Percentiles rank a stretch among this genome's conserved stretches.
These are phyloP conservation scores for Funneliformis caledonium DNA, from an alignment of 371 early-diverging fungal genomes.

Conservation along the genomic window DNA sequence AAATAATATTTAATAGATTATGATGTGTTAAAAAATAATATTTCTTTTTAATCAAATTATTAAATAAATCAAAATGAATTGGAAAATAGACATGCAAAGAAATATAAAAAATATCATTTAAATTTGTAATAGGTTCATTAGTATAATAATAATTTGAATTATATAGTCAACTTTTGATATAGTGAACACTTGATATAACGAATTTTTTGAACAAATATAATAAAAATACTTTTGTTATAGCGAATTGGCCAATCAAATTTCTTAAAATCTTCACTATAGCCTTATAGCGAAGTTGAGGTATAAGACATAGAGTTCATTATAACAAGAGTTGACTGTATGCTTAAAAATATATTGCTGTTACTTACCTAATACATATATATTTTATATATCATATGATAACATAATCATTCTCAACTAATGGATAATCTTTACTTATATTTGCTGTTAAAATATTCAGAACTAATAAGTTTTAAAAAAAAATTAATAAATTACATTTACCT, in stretches of 20 bases:
- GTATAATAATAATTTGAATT: too few relatives aligned
- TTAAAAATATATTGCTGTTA: background rate
- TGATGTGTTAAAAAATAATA: background rate
- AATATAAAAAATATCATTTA: slow-evolving; percentile 4
- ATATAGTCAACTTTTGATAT: too few relatives aligned
- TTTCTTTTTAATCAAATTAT: background rate
- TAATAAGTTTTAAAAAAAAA: background rate
- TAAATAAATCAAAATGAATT: background rate
- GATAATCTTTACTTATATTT: background rate
- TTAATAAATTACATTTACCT: background rate
- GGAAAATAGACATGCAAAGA: background rate
- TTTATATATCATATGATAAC: background rate
- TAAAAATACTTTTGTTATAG: too few relatives aligned
- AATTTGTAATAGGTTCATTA: too few relatives aligned
- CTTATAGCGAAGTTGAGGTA: too few relatives aligned
- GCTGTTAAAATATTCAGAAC: background rate
- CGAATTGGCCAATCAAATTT: too few relatives aligned
- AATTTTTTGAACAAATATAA: too few relatives aligned
- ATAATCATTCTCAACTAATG: background rate
- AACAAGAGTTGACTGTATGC: too few relatives aligned
- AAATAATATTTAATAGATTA: background rate
- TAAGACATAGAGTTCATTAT: too few relatives aligned
- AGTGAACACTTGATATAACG: too few relatives aligned
- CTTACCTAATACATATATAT: background rate
- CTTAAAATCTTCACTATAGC: too few relatives aligned